These are phyloP conservation scores for Austroboletus rostrupii DNA, from an alignment of 1,284 basidiomycete species.

Conservation along the genomic window DNA sequence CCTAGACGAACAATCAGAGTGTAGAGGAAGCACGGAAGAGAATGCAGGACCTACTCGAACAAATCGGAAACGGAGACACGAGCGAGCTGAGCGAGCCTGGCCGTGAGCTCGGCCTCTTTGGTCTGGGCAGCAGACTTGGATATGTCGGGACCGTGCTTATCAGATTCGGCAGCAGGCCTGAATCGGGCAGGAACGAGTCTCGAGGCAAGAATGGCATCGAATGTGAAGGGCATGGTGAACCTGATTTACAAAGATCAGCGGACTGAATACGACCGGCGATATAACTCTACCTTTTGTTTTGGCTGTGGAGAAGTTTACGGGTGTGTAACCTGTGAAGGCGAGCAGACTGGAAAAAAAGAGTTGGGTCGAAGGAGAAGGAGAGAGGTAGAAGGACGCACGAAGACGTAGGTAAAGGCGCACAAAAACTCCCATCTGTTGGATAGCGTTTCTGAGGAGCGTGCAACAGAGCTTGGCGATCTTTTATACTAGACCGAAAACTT, in stretches of 20 bases:
- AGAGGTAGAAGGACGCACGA: constrained; percentile 17
- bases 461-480: constrained; percentile 1
- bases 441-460: constrained; percentile 19
- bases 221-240: constrained; percentile 20
- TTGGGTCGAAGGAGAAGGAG: not conserved
- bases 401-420: constrained; percentile 29
- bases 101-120: constrained; percentile 23
- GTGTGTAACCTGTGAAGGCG: constrained; percentile 29
- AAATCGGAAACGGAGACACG: constrained; percentile 20
- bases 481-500: constrained; percentile 22
- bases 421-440: constrained; percentile 35
- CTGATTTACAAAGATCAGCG: constrained; percentile 13
- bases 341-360: constrained; percentile 21
- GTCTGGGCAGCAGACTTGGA: constrained; percentile 9
- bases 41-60: constrained; percentile 18
- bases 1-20: constrained; percentile 8
- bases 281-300: constrained; percentile 16
- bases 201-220: constrained; percentile 20
- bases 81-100: constrained; percentile 24
- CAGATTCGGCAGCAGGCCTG: constrained; percentile 12
- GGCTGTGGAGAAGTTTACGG: constrained; percentile 20
- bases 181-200: constrained; percentile 23
- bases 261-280: not conserved
- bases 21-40: not conserved
- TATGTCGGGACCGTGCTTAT: constrained; percentile 31